Evolutionary conservation across 2,329 filamentous ascomycete genomes (phyloP).

Genomic region (Pestalotiopsis sp.): DNA sequence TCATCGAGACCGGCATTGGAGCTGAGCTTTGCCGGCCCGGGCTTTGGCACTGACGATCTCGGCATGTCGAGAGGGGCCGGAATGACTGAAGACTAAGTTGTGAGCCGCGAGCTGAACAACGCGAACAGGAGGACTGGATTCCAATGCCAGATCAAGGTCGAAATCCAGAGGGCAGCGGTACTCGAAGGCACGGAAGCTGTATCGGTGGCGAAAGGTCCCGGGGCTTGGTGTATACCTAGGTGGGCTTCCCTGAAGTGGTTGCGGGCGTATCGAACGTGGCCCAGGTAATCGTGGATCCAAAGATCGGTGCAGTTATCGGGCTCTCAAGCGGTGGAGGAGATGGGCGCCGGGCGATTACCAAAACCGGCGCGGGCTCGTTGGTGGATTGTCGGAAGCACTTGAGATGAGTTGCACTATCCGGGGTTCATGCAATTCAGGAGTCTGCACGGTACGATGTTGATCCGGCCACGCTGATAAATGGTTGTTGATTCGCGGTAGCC

Average conservation of each 20-base stretch:
- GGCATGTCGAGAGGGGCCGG: slow-evolving; percentile 10
- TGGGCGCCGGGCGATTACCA: background rate
- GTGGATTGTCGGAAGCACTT: background rate
- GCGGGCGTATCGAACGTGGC: background rate
- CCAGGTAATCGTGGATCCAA: background rate
- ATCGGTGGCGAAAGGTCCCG: background rate
- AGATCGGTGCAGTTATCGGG: background rate
- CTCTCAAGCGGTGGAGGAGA: background rate
- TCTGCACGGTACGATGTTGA: no score
- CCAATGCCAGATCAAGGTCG: background rate
- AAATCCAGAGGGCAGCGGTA: background rate
- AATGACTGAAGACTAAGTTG: background rate
- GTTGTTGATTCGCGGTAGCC: no score
- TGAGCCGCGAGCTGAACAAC: background rate
- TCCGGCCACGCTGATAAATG: no score
- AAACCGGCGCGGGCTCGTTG: background rate
- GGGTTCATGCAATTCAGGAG: background rate
- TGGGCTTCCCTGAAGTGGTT: background rate
- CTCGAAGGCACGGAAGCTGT: background rate
- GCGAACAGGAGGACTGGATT: background rate
- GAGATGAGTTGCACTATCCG: background rate
- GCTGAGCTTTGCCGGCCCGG: slow-evolving; percentile 83
- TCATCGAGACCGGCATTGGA: slow-evolving; percentile 88
- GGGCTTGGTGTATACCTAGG: background rate
- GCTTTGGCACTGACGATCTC: slow-evolving; percentile 68